Conservation (phyloP, 1,139 yeast species). For the Kazachstania sp. region DNA sequence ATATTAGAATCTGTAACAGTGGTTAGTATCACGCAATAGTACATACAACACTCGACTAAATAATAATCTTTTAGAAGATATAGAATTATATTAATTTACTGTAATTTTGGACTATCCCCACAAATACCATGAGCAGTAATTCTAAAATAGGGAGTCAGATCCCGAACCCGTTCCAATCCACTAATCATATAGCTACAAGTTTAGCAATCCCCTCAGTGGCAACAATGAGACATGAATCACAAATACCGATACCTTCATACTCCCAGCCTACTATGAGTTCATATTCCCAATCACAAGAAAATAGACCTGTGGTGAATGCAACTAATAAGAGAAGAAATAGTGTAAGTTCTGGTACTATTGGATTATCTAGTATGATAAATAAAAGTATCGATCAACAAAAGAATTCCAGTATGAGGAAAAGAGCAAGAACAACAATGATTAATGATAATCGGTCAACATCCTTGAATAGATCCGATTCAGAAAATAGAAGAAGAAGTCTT, state of each 20-base stretch:
- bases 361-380: conserved; percentile 22
- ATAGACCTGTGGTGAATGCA: neutral
- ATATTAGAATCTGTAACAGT: too few relatives aligned
- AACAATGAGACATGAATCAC: conserved; percentile 6
- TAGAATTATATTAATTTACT: too few relatives aligned
- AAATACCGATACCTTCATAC: conserved; percentile 12
- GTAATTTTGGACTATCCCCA: too few relatives aligned
- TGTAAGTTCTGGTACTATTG: conserved; percentile 9
- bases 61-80: too few relatives aligned
- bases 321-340: conserved; percentile 17
- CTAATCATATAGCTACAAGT: neutral
- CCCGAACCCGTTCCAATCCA: conserved; percentile 6
- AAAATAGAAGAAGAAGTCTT: neutral
- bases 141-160: conserved; percentile 1
- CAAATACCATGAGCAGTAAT: neutral
- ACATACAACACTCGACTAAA: too few relatives aligned
- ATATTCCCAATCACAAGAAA: neutral
- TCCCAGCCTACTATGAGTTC: conserved; percentile 1
- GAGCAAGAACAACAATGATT: conserved; percentile 15
- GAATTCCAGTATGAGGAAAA: conserved; percentile 2
- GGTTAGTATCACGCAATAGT: too few relatives aligned
- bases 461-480: neutral
- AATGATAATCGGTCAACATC: conserved; percentile 5
- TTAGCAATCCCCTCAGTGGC: neutral
- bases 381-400: conserved; percentile 14